Base-by-base conservation (phyloP, 2,329 filamentous ascomycete genomes). In the Gliomastix tumulicola region DNA sequence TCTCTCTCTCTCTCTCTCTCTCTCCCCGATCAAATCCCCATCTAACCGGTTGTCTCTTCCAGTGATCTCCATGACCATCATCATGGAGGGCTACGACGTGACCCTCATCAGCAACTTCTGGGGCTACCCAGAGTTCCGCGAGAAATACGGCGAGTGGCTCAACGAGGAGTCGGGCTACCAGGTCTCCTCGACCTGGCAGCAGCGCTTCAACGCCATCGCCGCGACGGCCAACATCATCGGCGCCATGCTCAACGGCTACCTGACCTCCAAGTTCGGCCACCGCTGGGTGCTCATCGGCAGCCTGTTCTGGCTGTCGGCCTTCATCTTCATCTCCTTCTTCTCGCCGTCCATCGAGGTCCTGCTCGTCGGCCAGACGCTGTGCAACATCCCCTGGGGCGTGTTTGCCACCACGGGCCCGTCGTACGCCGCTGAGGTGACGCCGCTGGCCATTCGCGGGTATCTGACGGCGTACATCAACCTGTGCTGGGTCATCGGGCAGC, bases 81-180 rank as follows among this genome's bases (percentile, higher is more conserved):
- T 71, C 41, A 71, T 71, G 68, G 68, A 71, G 41, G 68, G 68
- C 4, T 71, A 71, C 48, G 68, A 71, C 35, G 58, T 63, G 3
- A 66, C 63, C 22, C 53, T 72, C 1, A 48, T 72, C n/a, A 43
- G 56, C n/a, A 63, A 59, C 15, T 68, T 71, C 49, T 68, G 60
- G 42, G 67, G 56, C 6, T 68, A 67, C 49, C 62, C 50, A 2
- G 44, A 38, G 39, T 68, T 60, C 47, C 54, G 50, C 8, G 45
- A 46, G 39, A 65, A 54, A 44, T 72, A 68, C 39, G 67, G 67
- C 30, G 49, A 47, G 5, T 62, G 35, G 17, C 45, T 54, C 12
- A 42, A 56, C 27, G 41, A 50, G 0, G 46, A 65, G 21, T 52
- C 54, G 16, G 56, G 55, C 8, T 68, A 68, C 32, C 62, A 72